Base-by-base conservation (phyloP, 2,329 filamentous ascomycete genomes). In the Calycina herbarum region DNA sequence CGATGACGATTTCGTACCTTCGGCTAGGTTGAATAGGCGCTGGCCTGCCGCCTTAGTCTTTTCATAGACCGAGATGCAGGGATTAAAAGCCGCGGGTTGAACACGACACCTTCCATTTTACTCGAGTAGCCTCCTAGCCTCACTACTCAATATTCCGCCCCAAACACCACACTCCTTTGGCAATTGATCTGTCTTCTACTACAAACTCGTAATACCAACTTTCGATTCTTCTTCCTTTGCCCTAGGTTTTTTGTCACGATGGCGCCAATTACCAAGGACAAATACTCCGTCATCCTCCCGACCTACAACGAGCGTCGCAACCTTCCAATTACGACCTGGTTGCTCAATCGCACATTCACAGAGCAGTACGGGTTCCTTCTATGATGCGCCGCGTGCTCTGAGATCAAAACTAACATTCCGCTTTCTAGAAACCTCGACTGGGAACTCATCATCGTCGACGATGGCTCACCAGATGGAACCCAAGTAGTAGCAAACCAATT, bases 241-340 rank as follows among this genome's bases (percentile, higher is more conserved):
- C 6, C 33, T 29, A 17, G 4, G n/a, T 40, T 24, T 58, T 15
- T 35, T 15, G 38, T 24, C 29, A 20, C 15, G 5, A 63, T 63
- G 61, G 61, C 61, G 40, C 54, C 54, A 42, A 58, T 58, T 59
- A 72, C 78, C 59, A 81, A 83, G 71, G 84, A 95, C 85, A 96
- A 94, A 82, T 99, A 97, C 86, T 97, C 94, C 72, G 90, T 99
- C 77, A 94, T 99, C 77, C 88, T 99, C 71, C 95, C 95, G 65
- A 99, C 95, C 68, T 99, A 97, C 87, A 98, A 99, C 79, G 95
- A 99, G 86, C 92, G 95, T 77, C 89, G 89, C 79, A 99, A 99
- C 82, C 88, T 99, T 72, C 95, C 95, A 75, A 95, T 99, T 78
- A 93, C 98, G 77, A 87, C 90, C 76, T 98, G 48, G 48, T 48